These are phyloP conservation scores for Trichoderma oligosporum DNA, from an alignment of 2,329 filamentous ascomycete genomes.

Conservation along the genomic window DNA sequence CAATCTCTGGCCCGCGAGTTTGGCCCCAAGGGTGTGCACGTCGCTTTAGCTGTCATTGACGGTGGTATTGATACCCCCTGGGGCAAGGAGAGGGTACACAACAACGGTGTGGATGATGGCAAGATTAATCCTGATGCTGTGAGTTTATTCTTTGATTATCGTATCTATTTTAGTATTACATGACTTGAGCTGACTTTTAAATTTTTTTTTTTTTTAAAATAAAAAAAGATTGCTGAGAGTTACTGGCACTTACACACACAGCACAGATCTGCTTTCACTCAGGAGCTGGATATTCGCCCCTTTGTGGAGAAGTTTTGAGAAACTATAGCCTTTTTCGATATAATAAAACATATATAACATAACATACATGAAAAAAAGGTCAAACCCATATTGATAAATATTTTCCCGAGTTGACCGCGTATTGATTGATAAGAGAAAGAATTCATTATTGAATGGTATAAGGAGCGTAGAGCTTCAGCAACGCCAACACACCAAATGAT, in stretches of 20 bases:
- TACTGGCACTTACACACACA: constrained; percentile 86
- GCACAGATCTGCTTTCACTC: constrained; percentile 72
- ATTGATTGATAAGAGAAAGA: no score
- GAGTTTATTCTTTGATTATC: constrained; percentile 34
- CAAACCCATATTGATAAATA: background rate
- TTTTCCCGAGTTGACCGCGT: background rate
- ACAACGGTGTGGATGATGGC: constrained; percentile 47
- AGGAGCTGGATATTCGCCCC: constrained; percentile 76
- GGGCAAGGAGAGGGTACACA: constrained; percentile 51
- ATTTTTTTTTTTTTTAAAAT: background rate
- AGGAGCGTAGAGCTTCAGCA: background rate
- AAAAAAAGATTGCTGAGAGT: constrained; percentile 69
- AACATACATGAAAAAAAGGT: background rate
- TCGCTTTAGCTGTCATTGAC: constrained; percentile 78
- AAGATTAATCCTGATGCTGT: constrained; percentile 75
- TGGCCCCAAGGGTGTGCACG: constrained; percentile 77
- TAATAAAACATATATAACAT: background rate
- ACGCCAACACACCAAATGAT: background rate
- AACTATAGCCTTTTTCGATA: background rate
- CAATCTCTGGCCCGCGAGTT: constrained; percentile 81
- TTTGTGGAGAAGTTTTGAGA: constrained; percentile 77
- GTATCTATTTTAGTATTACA: background rate
- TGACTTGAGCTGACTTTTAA: background rate
- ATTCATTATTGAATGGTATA: background rate
- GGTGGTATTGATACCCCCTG: constrained; percentile 78